A percentile compares a stretch with the other conserved stretches of the same genome.
Evolutionary conservation across 495 filamentous ascomycete genomes (phyloP).

Genomic region (Bacidia rubella): DNA sequence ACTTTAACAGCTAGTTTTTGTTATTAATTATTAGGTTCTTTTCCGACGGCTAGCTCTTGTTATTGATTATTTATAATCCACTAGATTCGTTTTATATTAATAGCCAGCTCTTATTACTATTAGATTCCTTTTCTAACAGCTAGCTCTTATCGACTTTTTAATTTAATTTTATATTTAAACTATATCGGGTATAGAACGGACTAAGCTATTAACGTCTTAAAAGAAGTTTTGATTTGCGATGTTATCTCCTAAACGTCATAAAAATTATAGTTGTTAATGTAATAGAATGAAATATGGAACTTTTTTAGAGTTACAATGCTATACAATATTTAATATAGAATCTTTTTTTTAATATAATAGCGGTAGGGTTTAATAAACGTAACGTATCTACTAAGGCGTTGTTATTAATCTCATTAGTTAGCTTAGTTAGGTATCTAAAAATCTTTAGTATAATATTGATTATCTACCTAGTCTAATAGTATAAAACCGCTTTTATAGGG

Average conservation of each 20-base stretch:
- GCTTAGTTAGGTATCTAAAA: neutral
- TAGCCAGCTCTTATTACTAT: neutral
- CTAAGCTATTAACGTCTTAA: neutral
- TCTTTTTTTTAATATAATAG: neutral
- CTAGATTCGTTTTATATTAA: slow-evolving; percentile 3
- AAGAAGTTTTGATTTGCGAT: neutral
- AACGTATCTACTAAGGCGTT: neutral
- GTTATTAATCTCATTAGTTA: neutral
- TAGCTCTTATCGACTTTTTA: neutral
- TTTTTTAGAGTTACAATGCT: neutral
- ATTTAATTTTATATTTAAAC: neutral
- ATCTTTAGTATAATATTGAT: too few relatives aligned
- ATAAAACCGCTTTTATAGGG: too few relatives aligned
- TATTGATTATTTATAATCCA: too few relatives aligned
- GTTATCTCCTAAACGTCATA: neutral
- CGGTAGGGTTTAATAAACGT: neutral
- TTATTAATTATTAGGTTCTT: neutral
- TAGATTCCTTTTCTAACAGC: neutral
- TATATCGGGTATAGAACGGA: neutral
- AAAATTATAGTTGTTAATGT: neutral
- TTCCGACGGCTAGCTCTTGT: too few relatives aligned
- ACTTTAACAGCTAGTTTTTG: neutral
- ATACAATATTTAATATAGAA: slow-evolving; percentile 3
- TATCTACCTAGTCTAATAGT: too few relatives aligned
- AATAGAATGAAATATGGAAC: neutral